Evolutionary conservation across 805 yeast genomes (phyloP), one percentile per base, ranked within the genome.

Genomic region (Monosporozyma siamensis): DNA sequence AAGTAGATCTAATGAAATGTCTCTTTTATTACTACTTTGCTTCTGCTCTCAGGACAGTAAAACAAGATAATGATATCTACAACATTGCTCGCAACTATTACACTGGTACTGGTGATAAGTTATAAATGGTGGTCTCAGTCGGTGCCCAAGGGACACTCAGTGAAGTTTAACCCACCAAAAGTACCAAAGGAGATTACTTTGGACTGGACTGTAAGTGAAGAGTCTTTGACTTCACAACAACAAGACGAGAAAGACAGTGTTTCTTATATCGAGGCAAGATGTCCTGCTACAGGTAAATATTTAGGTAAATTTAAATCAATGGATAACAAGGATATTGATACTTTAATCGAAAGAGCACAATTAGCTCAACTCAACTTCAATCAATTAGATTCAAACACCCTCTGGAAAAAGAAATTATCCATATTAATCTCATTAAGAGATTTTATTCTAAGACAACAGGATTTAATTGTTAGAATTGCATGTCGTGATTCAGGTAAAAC

Each of bases 401-500:
- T 32, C 7, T 32, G 84, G 49, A 72, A 73, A 24, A 70, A 80
- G 49, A 74, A 97, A 52, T 71, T 86, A 48, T 75, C 74, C 52
- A 78, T 90, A 18, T 67, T 92, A 47, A 67, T 73, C 35, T 80
- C 96, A 1, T 69, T 92, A 42, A 72, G 76, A 48, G 74, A 80
- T 44, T 89, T 72, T 60, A 76, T 92, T 42, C 61, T 83, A 41
- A 80, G 78, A 39, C 80, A 92, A 61, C 99, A 92, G 61, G 89
- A 82, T 43, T 77, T 79, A 40, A 75, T 92, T 38, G 95, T 95
- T 3, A 71, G 95, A 38, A 82, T 92, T 7, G 97, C 97, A 0
- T 92, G 97, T 60, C 72, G 98, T 50, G 98, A 92, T 57, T 82
- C 95, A 15, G 99, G 98, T 24, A 92, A 92, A 60, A 89, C 97